Conservation (phyloP, 805 yeast genomes). For the Sugiyamaella valdiviana region DNA sequence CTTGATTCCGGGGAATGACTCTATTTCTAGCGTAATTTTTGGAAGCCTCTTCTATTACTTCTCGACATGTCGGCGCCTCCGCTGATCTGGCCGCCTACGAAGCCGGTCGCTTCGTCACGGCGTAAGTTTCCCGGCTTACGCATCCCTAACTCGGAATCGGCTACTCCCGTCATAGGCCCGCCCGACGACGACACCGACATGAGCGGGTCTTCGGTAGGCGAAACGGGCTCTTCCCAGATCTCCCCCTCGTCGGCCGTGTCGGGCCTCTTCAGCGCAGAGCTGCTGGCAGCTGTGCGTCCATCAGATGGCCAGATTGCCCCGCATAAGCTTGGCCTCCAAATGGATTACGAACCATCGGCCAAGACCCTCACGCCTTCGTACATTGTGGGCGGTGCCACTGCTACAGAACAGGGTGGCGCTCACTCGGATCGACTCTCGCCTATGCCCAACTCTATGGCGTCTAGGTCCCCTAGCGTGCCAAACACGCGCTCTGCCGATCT, state of each 20-base stretch:
- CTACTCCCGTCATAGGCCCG: slow-evolving; percentile 7
- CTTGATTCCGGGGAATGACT: background rate
- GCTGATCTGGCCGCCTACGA: slow-evolving; percentile 14
- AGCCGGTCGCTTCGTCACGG: slow-evolving; percentile 10
- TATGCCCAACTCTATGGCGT: background rate
- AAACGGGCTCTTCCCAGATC: background rate
- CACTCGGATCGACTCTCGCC: background rate
- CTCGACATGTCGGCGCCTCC: slow-evolving; percentile 19
- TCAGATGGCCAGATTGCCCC: slow-evolving; percentile 1
- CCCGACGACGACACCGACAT: slow-evolving; percentile 2
- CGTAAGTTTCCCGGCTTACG: slow-evolving; percentile 23
- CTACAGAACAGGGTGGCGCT: background rate
- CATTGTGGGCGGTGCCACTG: background rate
- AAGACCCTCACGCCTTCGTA: background rate
- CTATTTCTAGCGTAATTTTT: background rate
- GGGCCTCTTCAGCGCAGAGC: slow-evolving; percentile 21
- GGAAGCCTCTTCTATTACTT: background rate
- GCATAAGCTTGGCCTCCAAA: background rate
- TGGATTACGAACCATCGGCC: background rate
- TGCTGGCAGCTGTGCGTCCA: slow-evolving; percentile 22
- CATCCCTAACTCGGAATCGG: slow-evolving; percentile 19
- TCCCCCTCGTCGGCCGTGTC: slow-evolving; percentile 16
- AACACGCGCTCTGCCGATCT: slow-evolving; percentile 1
- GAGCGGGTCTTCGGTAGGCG: background rate
- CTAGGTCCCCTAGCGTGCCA: slow-evolving; percentile 2